These are phyloP conservation scores for Pleodorina starrii DNA, from an alignment of 139 green algal genomes.

Conservation along the genomic window DNA sequence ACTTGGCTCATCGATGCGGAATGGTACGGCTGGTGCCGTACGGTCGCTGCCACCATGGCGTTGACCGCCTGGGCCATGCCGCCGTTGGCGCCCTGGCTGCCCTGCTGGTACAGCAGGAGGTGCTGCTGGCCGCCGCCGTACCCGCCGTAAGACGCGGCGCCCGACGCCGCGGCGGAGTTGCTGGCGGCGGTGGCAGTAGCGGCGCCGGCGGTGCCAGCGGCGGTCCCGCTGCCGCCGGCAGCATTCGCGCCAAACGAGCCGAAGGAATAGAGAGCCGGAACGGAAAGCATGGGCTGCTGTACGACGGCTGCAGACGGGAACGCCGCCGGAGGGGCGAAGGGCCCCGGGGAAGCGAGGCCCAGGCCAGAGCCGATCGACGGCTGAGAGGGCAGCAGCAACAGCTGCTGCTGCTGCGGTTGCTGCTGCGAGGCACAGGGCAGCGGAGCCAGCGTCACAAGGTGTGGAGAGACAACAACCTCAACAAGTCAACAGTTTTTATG, in stretches of 20 bases:
- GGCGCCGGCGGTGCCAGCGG: not conserved
- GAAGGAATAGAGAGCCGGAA: slow-evolving; percentile 15
- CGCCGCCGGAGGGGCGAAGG: not conserved
- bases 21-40: not conserved
- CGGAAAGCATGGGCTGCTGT: not conserved
- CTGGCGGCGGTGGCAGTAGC: not conserved
- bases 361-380: not conserved
- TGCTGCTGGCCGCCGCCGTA: not conserved
- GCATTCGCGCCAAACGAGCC: not conserved
- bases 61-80: slow-evolving; percentile 12
- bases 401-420: no score
- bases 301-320: not conserved
- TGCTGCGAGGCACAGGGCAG: not conserved
- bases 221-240: not conserved
- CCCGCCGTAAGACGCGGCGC: not conserved
- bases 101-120: slow-evolving; percentile 3
- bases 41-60: not conserved
- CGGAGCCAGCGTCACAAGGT: no score
- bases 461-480: no score
- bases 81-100: slow-evolving; percentile 9
- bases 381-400: no score
- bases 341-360: not conserved
- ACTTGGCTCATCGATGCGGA: not conserved
- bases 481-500: no score
- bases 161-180: not conserved